Evolutionary conservation across 2,329 filamentous ascomycete species (phyloP).

Genomic region (Fusarium humuli): DNA sequence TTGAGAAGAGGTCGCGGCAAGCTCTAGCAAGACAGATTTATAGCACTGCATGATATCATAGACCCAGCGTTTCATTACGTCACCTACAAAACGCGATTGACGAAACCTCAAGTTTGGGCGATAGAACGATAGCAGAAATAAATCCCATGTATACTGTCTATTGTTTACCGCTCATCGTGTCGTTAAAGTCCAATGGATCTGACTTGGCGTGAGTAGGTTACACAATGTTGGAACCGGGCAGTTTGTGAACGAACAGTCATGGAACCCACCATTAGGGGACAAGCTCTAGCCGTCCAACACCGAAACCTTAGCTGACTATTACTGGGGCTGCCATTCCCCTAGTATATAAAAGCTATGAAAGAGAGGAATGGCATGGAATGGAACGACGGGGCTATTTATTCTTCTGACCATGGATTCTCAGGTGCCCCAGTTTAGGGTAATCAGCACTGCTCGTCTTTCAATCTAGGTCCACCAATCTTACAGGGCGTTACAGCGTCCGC

Average conservation of each 20-base stretch:
- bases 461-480: not conserved
- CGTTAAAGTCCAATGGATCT: no score
- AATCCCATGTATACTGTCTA: not conserved
- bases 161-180: not conserved
- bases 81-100: not conserved
- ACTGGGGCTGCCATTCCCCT: no score
- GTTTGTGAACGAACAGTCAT: not conserved
- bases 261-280: not conserved
- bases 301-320: not conserved
- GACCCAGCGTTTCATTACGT: slow-evolving; percentile 10
- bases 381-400: not conserved
- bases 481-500: not conserved
- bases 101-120: not conserved
- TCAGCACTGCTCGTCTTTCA: not conserved
- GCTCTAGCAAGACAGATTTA: not conserved
- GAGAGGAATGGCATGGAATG: not conserved
- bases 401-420: not conserved
- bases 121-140: not conserved
- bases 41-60: slow-evolving; percentile 14
- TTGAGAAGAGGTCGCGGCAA: not conserved
- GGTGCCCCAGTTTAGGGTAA: not conserved
- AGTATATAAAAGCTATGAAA: no score
- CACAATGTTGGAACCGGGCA: not conserved
- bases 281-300: not conserved
- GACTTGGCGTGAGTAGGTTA: not conserved